Evolutionary conservation across 768 basidiomycete species (phyloP).

Genomic region (Cystobasidium tubakii): DNA sequence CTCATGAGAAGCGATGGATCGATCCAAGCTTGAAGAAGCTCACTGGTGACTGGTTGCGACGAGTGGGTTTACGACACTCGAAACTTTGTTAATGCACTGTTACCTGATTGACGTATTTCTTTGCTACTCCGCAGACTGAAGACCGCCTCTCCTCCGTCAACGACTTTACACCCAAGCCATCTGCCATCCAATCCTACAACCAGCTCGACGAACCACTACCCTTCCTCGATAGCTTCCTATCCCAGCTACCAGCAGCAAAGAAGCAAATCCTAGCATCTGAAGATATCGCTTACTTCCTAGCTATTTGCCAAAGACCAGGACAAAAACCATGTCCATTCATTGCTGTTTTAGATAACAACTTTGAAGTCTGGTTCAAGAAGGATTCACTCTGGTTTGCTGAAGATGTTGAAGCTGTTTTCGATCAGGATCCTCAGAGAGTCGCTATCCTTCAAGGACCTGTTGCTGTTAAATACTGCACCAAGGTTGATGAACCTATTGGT

Average conservation of each 20-base stretch:
- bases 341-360: constrained; percentile 82
- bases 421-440: constrained; percentile 96
- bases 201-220: constrained; percentile 70
- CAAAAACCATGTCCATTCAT: constrained; percentile 99
- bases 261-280: constrained; percentile 84
- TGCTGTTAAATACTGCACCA: constrained; percentile 75
- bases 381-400: constrained; percentile 48
- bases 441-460: constrained; percentile 97
- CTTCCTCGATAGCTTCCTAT: constrained; percentile 76
- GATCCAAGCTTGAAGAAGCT: constrained; percentile 85
- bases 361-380: constrained; percentile 99
- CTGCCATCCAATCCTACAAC: constrained; percentile 73
- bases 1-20: constrained; percentile 87
- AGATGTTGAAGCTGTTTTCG: constrained; percentile 96
- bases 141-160: constrained; percentile 46
- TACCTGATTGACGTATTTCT: no score
- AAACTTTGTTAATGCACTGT: no score
- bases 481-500: constrained; percentile 89
- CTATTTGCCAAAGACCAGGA: constrained; percentile 87
- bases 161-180: constrained; percentile 61
- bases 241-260: constrained; percentile 68
- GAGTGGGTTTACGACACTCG: no score
- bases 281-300: constrained; percentile 90
- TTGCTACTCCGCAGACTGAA: constrained; percentile 39
- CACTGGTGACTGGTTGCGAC: constrained; percentile 92